Percentiles rank a stretch among this genome's conserved stretches.
phyloP scores from a whole-genome alignment of 768 basidiomycete species.

The Cantharellus cinnabarinus region DNA sequence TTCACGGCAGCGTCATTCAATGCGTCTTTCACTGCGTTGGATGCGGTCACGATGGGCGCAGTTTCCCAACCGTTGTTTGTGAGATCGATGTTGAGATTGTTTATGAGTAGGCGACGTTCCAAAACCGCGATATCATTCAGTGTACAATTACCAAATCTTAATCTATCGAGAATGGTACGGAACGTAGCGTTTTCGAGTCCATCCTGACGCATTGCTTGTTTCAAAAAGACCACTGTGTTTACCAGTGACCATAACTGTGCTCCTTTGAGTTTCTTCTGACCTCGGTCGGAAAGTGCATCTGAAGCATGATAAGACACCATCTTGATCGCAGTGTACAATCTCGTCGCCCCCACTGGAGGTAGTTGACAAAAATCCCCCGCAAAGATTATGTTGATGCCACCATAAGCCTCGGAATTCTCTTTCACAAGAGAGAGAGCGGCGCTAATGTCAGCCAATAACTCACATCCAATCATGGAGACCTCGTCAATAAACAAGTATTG shows the following conservation, averaged over 20 bases:
- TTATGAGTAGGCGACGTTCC: not conserved
- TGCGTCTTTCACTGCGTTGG: slow-evolving; percentile 3
- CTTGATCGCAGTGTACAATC: not conserved
- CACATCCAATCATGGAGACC: slow-evolving; percentile 3
- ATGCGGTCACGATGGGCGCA: not conserved
- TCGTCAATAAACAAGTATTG: slow-evolving; percentile 7
- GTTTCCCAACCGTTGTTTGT: not conserved
- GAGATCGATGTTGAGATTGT: not conserved
- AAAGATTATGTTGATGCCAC: slow-evolving; percentile 6
- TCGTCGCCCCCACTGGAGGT: not conserved
- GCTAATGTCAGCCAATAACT: too few species aligned
- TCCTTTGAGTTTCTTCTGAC: not conserved
- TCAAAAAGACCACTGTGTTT: not conserved
- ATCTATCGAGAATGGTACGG: not conserved
- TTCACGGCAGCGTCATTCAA: not conserved
- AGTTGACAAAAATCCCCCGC: slow-evolving; percentile 4
- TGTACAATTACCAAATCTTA: not conserved
- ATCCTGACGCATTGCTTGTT: not conserved
- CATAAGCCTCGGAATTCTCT: slow-evolving; percentile 1
- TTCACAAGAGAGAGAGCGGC: not conserved
- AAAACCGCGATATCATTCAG: not conserved
- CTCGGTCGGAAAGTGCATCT: not conserved
- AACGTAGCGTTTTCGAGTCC: not conserved
- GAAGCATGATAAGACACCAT: not conserved
- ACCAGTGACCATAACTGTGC: not conserved